Conservation (phyloP, 2,329 filamentous ascomycete species). For the Talaromyces pinophilus region DNA sequence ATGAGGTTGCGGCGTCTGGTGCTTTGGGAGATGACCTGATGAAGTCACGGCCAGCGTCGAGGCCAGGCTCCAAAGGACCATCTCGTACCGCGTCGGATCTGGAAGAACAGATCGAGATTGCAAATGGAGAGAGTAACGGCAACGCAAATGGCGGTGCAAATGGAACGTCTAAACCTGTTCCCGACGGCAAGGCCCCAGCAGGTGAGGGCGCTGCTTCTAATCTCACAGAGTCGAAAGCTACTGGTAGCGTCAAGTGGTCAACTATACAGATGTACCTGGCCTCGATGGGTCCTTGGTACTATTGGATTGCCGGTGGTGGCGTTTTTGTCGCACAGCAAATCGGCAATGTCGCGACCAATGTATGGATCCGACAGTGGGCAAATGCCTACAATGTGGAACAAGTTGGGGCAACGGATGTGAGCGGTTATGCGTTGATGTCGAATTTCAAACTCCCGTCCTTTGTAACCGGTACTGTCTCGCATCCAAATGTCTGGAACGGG, state of each 20-base stretch:
- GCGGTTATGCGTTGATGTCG: slow-evolving; percentile 45
- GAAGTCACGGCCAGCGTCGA: slow-evolving; percentile 72
- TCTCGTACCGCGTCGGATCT: slow-evolving; percentile 78
- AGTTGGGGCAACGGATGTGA: slow-evolving; percentile 34
- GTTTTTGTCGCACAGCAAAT: slow-evolving; percentile 83
- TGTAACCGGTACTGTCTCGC: slow-evolving; percentile 40
- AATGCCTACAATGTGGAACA: slow-evolving; percentile 72
- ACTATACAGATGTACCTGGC: slow-evolving; percentile 83
- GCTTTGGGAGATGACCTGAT: slow-evolving; percentile 82
- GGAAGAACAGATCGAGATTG: slow-evolving; percentile 59
- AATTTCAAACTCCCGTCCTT: slow-evolving; percentile 42
- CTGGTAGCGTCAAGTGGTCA: slow-evolving; percentile 81
- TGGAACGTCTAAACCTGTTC: slow-evolving; percentile 37
- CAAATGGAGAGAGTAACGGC: slow-evolving; percentile 52
- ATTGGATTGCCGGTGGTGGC: slow-evolving; percentile 75
- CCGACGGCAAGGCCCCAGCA: slow-evolving; percentile 43
- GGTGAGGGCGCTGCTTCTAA: slow-evolving; percentile 46
- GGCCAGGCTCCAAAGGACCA: slow-evolving; percentile 68
- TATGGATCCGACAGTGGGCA: slow-evolving; percentile 95
- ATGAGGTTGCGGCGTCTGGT: slow-evolving; percentile 80
- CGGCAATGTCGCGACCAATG: slow-evolving; percentile 80
- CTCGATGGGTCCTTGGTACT: slow-evolving; percentile 96
- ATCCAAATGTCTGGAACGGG: slow-evolving; percentile 34
- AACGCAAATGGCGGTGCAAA: slow-evolving; percentile 54
- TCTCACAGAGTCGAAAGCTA: slow-evolving; percentile 74